Base-by-base conservation (phyloP, 1,284 basidiomycete species). In the Melampsora americana region DNA sequence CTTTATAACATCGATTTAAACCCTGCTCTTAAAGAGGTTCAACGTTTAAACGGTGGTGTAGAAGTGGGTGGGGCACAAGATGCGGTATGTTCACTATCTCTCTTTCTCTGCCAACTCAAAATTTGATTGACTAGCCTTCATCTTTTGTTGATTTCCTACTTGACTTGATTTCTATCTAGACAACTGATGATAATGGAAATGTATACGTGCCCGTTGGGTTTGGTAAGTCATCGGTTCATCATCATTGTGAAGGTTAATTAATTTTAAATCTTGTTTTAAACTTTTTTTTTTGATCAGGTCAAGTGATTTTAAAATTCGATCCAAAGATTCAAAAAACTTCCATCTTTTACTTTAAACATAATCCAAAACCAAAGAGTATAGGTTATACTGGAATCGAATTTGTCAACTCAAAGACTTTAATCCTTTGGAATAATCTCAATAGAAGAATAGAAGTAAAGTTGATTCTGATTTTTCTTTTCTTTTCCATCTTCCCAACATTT, bases 161-260 rank as follows among this genome's bases (percentile, higher is more conserved):
- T 48, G 46, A n/a, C 79, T 9, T 35, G 9, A 35, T 35, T 9
- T 35, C 9, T 35, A 3, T 35, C 9, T 53, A 53, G 50, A 53
- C 50, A 53, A 53, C 50, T 53, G 50, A 53, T 53, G 5, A 53
- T 23, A 5, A 53, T 20, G 50, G 50, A 53, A 53, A 53, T 23
- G 50, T 53, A 53, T 53, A 53, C 50, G 23, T 53, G 5, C 16
- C 23, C 16, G 50, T 23, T 23, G 23, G 5, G 2, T 53, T 20
- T 53, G 50, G 50, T 53, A 20, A 18, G 23, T 9, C 23, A 82
- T 81, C 1, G 82, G 77, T 69, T 82, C 82, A 28, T 80, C 79
- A 32, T 80, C 79, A 1, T 77, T 78, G 26, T 79, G 78, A 16
- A 80, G n/a, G 46, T 48, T 48, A n/a, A n/a, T 48, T 48, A n/a